Evolutionary conservation across 2,329 filamentous ascomycete species (phyloP), one percentile per base, ranked within the genome.

Genomic region (Myriangium duriaei): DNA sequence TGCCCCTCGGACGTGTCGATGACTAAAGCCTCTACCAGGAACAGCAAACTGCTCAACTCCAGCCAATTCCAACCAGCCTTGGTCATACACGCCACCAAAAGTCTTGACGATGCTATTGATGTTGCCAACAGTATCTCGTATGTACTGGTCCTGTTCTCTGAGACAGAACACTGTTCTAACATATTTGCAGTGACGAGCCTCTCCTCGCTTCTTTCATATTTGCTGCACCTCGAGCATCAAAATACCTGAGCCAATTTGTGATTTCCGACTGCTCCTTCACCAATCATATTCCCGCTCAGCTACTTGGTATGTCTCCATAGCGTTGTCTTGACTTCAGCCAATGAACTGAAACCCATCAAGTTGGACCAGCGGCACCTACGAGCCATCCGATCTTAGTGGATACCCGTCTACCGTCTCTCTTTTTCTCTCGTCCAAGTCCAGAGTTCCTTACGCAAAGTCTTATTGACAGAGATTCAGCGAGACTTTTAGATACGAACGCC

Each of bases 161-260:
- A 26, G 21, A 26, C n/a, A 7, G n/a, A 26, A n/a, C 21, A 26
- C n/a, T 26, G n/a, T 26, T 7, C 7, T 26, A 7, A 26, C 21
- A 7, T 7, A 26, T n/a, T 26, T 26, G 7, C n/a, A 26, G 21
- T 38, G 49, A 45, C 32, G 41, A 37, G 1, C 51, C 57, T 1
- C 47, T 68, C 1, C 52, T 64, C 1, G 69, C 68, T 15, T 57
- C 64, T 2, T 76, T 72, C 45, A 57, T 69, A 42, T 77, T 74
- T 49, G 64, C 65, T 6, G 56, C 57, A 12, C 58, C 64, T 0
- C 42, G 57, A 2, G 56, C 67, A 2, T 69, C 65, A 11, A 78
- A 77, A 50, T 79, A 77, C 45, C 58, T 78, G 3, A 60, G 63
- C 4, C 70, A 77, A 43, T 74, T 71, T 50, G 54, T 76, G 19